Percentiles rank a stretch among this genome's conserved stretches.
These are phyloP conservation scores for Capronia americana DNA, from an alignment of 2,329 filamentous ascomycete species.

Conservation along the genomic window DNA sequence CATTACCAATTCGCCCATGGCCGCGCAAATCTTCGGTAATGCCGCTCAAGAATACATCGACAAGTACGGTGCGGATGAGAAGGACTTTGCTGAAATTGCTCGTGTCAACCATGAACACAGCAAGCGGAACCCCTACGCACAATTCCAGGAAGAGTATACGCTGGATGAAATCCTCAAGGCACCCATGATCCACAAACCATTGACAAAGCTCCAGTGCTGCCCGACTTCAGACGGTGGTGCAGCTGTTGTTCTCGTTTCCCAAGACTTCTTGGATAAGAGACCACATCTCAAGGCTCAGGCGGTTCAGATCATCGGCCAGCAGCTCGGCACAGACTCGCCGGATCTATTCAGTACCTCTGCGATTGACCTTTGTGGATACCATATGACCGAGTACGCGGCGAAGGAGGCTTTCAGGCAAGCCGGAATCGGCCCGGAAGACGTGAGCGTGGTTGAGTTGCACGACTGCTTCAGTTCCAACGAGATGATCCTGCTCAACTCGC, in stretches of 20 bases:
- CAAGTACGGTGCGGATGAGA: conserved; percentile 71
- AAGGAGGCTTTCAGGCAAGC: conserved; percentile 61
- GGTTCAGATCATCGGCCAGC: conserved; percentile 87
- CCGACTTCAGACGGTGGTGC: conserved; percentile 93
- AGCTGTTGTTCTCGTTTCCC: conserved; percentile 85
- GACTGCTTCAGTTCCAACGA: conserved; percentile 99
- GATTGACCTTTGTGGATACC: too few species aligned
- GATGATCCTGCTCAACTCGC: conserved; percentile 72
- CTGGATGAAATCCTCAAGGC: conserved; percentile 78
- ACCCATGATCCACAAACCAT: conserved; percentile 79
- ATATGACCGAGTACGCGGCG: too few species aligned
- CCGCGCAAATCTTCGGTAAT: conserved; percentile 52
- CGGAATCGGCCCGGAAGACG: conserved; percentile 67
- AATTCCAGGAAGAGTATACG: conserved; percentile 91
- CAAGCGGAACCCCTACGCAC: conserved; percentile 90
- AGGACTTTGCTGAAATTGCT: conserved; percentile 94
- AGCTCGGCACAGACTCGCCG: conserved; percentile 80
- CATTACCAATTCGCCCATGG: conserved; percentile 59
- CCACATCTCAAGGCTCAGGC: conserved; percentile 83
- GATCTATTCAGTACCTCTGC: conserved; percentile 64
- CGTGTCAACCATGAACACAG: conserved; percentile 92
- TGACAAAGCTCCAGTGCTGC: conserved; percentile 98
- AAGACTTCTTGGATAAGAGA: conserved; percentile 82
- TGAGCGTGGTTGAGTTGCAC: conserved; percentile 90
- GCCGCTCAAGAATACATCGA: neutral